Percentiles rank a stretch among this genome's conserved stretches.
Conservation (phyloP, 2,329 filamentous ascomycete genomes). For the Lachnellula cervina region DNA sequence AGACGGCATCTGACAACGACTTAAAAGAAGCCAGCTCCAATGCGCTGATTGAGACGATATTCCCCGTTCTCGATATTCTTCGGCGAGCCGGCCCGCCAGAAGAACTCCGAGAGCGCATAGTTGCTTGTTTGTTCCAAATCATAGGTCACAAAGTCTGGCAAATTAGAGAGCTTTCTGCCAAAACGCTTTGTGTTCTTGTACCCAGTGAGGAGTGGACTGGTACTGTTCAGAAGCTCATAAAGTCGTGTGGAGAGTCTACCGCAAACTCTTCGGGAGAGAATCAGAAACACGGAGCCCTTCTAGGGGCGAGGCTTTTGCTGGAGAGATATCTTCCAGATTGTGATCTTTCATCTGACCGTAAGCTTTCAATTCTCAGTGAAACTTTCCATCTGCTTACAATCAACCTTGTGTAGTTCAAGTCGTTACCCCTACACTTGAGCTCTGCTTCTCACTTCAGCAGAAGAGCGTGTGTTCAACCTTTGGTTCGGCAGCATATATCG, state of each 20-base stretch:
- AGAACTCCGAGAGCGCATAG: constrained; percentile 48
- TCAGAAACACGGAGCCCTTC: constrained; percentile 51
- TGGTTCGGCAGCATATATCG: background rate
- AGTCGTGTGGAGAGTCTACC: constrained; percentile 24
- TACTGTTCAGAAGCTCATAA: constrained; percentile 23
- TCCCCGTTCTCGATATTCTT: constrained; percentile 78
- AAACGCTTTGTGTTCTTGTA: constrained; percentile 63
- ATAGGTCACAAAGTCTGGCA: constrained; percentile 71
- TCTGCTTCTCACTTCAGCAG: background rate
- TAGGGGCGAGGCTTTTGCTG: constrained; percentile 52
- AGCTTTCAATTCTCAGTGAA: constrained; percentile 18
- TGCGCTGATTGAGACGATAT: constrained; percentile 62
- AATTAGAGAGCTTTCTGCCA: constrained; percentile 73
- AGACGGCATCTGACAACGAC: constrained; percentile 20
- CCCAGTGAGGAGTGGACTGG: constrained; percentile 46
- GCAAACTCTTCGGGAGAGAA: constrained; percentile 41
- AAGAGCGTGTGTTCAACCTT: background rate
- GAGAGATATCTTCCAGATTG: constrained; percentile 46
- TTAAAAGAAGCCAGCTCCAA: constrained; percentile 31
- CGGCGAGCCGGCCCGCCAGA: constrained; percentile 65
- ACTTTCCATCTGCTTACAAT: constrained; percentile 13
- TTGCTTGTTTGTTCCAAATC: constrained; percentile 51
- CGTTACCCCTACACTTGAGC: background rate
- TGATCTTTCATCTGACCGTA: constrained; percentile 41
- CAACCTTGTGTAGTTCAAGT: background rate